These are phyloP conservation scores for Cyclotella choctawhatcheeana DNA, from an alignment of 108 stramenopile species.

Conservation along the genomic window DNA sequence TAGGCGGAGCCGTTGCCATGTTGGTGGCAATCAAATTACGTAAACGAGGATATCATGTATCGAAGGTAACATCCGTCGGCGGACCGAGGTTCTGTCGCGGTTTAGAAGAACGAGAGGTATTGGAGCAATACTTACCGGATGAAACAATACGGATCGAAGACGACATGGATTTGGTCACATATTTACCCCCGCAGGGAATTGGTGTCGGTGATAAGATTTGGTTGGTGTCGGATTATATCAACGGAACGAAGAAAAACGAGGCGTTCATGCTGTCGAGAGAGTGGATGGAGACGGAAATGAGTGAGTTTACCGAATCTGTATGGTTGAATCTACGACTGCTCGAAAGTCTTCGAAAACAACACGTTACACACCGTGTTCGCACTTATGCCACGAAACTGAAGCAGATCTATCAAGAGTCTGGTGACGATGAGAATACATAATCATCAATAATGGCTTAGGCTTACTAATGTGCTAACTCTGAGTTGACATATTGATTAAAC, in stretches of 20 bases:
- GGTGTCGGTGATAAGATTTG: conserved; percentile 62
- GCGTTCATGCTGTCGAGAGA: conserved; percentile 30
- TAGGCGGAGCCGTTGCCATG: conserved; percentile 68
- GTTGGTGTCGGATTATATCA: conserved; percentile 24
- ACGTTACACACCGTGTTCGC: conserved; percentile 18
- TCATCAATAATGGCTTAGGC: too few relatives aligned
- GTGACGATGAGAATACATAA: too few relatives aligned
- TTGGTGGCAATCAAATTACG: conserved; percentile 63
- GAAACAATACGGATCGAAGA: conserved; percentile 65
- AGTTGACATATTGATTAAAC: background rate
- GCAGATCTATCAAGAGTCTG: background rate
- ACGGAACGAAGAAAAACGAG: conserved; percentile 19
- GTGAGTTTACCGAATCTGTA: conserved; percentile 49
- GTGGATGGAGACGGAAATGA: conserved; percentile 3
- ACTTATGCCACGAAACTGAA: conserved; percentile 35
- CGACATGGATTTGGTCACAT: conserved; percentile 62
- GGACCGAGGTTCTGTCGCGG: conserved; percentile 59
- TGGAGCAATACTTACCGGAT: conserved; percentile 44
- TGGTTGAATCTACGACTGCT: conserved; percentile 50
- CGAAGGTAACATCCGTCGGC: conserved; percentile 49
- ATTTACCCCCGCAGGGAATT: conserved; percentile 54
- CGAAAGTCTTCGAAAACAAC: conserved; percentile 25
- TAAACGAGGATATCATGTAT: conserved; percentile 61
- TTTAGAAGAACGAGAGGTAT: conserved; percentile 27
- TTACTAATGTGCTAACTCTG: too few relatives aligned